Evolutionary conservation across 345 rosid species (phyloP).

Genomic region (Eucalyptus sp.): DNA sequence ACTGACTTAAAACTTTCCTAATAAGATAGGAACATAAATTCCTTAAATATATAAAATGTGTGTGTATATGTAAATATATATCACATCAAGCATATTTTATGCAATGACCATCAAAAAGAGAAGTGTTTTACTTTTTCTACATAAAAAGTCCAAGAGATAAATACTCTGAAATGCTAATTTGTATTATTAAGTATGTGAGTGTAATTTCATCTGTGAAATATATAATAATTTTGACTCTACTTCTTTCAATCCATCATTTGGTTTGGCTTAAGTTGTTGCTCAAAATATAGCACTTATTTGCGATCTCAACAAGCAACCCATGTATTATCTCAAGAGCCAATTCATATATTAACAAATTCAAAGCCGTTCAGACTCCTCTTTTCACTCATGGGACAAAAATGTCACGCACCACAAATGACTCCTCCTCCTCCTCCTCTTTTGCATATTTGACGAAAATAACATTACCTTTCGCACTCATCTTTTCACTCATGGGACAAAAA

Average conservation of each 20-base stretch:
- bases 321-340: background rate
- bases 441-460: rapidly evolving
- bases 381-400: no score
- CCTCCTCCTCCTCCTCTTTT: no score
- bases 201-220: no score
- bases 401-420: no score
- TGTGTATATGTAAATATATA: no score
- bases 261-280: background rate
- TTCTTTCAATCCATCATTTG: background rate
- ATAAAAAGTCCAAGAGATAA: no score
- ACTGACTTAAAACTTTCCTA: background rate
- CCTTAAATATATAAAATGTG: background rate
- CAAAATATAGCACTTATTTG: background rate
- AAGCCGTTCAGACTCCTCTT: no score
- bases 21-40: background rate
- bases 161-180: no score
- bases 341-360: background rate
- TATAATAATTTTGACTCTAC: no score
- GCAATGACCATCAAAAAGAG: no score
- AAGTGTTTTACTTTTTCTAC: no score
- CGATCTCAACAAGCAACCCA: background rate
- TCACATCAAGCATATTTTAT: background rate
- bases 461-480: background rate
- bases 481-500: background rate
- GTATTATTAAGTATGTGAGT: no score